Evolutionary conservation across 495 filamentous ascomycete species (phyloP), one percentile per base, ranked within the genome.

Genomic region (Penicillium canariense): DNA sequence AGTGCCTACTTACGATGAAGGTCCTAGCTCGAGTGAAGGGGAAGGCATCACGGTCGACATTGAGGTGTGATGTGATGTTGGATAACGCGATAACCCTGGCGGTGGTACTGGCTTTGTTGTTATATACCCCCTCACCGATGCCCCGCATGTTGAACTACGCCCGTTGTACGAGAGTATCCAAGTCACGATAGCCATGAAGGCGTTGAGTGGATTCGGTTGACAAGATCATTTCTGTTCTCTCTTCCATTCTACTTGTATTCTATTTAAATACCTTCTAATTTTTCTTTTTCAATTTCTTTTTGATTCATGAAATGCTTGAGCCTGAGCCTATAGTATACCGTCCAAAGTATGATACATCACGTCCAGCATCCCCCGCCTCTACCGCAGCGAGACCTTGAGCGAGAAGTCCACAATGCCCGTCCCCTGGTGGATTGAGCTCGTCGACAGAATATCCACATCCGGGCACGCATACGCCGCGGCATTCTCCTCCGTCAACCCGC

Each of bases 371-470:
- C 30, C 6, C 6, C 4, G 14, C 14, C 11, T 12, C 52, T 60
- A 72, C 42, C 69, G 67, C 59, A 76, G 48, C 15, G 72, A 76
- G 48, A 98, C 90, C 80, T 98, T 98, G 36, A 98, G 79, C 6
- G 92, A 96, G 66, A 96, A 97, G 67, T 98, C 94, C 35, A 98
- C 84, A 70, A 96, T 92, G 36, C 83, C 80, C 5, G 91, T 89
- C 2, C 95, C 93, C 75, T 98, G 94, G 68, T 98, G 94, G 59
- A 98, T 96, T 35, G 89, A 90, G 63, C 93, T 97, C 26, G 92
- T 96, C 20, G 90, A 96, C 56, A 97, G 81, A 59, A 97, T 89
- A 76, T 98, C 94, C 60, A 98, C 83, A 77, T 96, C 90, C 55
- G 87, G 81, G 70, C 87, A 91, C 10, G 89, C 85, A 78, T 93